These are phyloP conservation scores for Phycomyces blakesleeanus DNA, from an alignment of 192 early-diverging fungal genomes.

Conservation along the genomic window DNA sequence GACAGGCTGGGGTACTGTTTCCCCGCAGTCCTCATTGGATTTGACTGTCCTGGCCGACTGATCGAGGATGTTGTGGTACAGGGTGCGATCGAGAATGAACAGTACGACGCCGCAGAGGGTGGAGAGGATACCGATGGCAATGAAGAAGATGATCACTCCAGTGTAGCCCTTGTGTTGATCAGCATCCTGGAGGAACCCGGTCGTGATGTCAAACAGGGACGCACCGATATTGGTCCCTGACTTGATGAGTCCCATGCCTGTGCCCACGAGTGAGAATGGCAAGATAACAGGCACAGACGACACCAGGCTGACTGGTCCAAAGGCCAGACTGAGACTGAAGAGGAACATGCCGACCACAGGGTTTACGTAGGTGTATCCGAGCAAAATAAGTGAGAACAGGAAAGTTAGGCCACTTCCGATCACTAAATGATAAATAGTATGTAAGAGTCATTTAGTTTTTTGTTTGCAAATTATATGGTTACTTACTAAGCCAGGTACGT, in stretches of 20 bases:
- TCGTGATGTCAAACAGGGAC: slow-evolving; percentile 54
- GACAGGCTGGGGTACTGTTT: background rate
- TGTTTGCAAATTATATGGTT: background rate
- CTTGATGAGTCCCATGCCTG: slow-evolving; percentile 61
- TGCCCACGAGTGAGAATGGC: slow-evolving; percentile 49
- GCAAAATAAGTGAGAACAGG: slow-evolving; percentile 16
- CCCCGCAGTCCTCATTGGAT: background rate
- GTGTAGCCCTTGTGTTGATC: slow-evolving; percentile 28
- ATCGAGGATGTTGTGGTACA: slow-evolving; percentile 23
- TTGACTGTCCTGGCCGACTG: background rate
- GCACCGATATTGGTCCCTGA: slow-evolving; percentile 56
- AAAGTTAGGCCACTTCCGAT: slow-evolving; percentile 22
- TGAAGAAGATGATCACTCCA: slow-evolving; percentile 27
- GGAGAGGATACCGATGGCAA: slow-evolving; percentile 1
- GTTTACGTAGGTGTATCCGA: slow-evolving; percentile 46
- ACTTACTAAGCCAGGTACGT: slow-evolving; percentile 51
- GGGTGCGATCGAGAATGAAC: slow-evolving; percentile 22
- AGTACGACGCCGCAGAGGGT: slow-evolving; percentile 13
- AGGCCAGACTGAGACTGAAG: slow-evolving; percentile 52
- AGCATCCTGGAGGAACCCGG: slow-evolving; percentile 54
- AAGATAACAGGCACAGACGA: slow-evolving; percentile 55
- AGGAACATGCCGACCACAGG: slow-evolving; percentile 52
- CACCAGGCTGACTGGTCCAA: slow-evolving; percentile 56
- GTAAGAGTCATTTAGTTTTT: background rate
- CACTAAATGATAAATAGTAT: slow-evolving; percentile 8